These are phyloP conservation scores for Arachis stenosperma DNA, from an alignment of 306 rosid genomes.

Conservation along the genomic window DNA sequence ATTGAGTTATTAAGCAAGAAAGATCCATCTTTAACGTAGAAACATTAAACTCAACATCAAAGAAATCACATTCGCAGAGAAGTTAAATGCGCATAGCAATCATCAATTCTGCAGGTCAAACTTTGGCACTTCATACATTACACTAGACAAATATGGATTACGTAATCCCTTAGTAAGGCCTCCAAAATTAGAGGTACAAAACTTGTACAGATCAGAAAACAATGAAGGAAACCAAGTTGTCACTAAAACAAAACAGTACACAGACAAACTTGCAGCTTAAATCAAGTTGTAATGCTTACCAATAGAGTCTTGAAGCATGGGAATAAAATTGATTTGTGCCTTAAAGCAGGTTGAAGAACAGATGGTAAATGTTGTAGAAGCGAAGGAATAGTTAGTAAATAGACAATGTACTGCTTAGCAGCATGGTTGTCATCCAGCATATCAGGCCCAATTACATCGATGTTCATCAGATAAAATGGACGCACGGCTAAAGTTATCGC, in stretches of 20 bases:
- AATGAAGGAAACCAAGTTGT: slow-evolving; percentile 18
- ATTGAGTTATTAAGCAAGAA: slow-evolving; percentile 32
- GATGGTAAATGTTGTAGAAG: slow-evolving; percentile 74
- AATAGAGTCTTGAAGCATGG: slow-evolving; percentile 78
- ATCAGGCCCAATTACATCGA: slow-evolving; percentile 45
- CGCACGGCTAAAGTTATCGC: slow-evolving; percentile 83
- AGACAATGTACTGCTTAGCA: slow-evolving; percentile 64
- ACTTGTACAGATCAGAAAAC: slow-evolving; percentile 18
- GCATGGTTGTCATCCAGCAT: slow-evolving; percentile 54
- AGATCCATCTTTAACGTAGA: slow-evolving; percentile 20
- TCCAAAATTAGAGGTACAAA: background rate
- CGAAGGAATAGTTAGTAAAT: slow-evolving; percentile 78
- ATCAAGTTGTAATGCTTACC: slow-evolving; percentile 55
- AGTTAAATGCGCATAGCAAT: slow-evolving; percentile 31
- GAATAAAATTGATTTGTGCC: slow-evolving; percentile 76
- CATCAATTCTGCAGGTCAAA: slow-evolving; percentile 1
- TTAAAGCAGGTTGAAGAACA: slow-evolving; percentile 80
- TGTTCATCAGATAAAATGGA: slow-evolving; percentile 64
- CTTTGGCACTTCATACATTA: slow-evolving; percentile 17
- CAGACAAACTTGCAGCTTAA: slow-evolving; percentile 18
- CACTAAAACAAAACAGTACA: slow-evolving; percentile 21
- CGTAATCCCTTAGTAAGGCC: slow-evolving; percentile 15
- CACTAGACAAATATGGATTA: slow-evolving; percentile 23
- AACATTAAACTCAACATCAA: slow-evolving; percentile 28
- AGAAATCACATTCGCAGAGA: slow-evolving; percentile 15